Base-by-base conservation (phyloP, 2,329 filamentous ascomycete species). In the Massarina eburnea region DNA sequence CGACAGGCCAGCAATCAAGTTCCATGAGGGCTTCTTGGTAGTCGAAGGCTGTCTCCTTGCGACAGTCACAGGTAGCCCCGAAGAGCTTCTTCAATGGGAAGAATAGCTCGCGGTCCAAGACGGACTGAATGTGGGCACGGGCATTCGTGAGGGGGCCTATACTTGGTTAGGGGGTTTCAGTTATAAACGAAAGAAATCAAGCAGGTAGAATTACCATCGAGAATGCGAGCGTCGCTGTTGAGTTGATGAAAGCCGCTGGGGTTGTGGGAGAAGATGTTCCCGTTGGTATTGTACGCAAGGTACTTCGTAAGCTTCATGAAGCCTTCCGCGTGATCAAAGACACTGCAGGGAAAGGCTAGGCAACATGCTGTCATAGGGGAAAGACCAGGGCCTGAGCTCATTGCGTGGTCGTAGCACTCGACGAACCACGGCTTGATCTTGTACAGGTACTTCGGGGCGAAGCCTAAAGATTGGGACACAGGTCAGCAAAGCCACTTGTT, bases 291-390 rank as follows among this genome's bases (percentile, higher is more conserved):
- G 36, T 54, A 58, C 5, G 43, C 55, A 21, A 58, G 48, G 19
- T 43, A 55, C 36, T 58, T 58, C 18, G 55, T 58, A 8, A 54
- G 39, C 30, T 55, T 52, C 50, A 54, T 54, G 48, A 58, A 58
- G 19, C 52, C 55, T 34, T 54, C 52, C 3, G 52, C 49, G 32
- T 55, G 50, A 26, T 52, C 46, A 32, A 58, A 55, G 3, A 53
- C 29, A 26, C 29, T 45, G 43, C 55, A 55, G 3, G 55, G 52
- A 17, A 49, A 49, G 6, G 46, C 46, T 8, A 58, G 46, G 19
- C 41, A 43, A 12, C 46, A 46, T 10, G 55, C 52, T 6, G 46
- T 27, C 37, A 48, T 43, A 3, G 43, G 51, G 9, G 36, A 43
- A 22, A 55, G 45, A 14, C 41, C 44, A 3, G 35, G 35, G 29